Evolutionary conservation across 2,329 filamentous ascomycete species (phyloP).

Genomic region (Cladobotryum protrusum): DNA sequence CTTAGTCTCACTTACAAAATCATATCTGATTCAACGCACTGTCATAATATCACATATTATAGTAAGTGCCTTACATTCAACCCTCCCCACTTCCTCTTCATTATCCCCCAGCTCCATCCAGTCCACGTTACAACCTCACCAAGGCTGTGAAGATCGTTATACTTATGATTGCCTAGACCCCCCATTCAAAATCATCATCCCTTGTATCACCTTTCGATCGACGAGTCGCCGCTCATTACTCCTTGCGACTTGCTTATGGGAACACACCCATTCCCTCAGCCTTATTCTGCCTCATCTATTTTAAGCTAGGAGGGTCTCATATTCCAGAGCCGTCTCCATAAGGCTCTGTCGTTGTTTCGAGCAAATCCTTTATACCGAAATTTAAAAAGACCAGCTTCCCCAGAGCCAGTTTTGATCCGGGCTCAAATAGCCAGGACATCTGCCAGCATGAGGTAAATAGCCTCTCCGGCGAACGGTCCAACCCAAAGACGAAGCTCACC

Average conservation of each 20-base stretch:
- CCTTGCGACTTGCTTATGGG: slow-evolving; percentile 9
- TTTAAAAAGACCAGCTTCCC: neutral
- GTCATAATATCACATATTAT: neutral
- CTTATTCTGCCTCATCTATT: slow-evolving; percentile 8
- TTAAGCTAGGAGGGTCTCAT: neutral
- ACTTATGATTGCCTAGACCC: too few species aligned
- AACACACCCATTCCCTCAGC: slow-evolving; percentile 9
- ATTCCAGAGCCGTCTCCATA: too few species aligned
- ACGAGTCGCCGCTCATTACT: slow-evolving; percentile 7
- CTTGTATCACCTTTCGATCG: slow-evolving; percentile 2
- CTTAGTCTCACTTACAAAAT: slow-evolving; percentile 1
- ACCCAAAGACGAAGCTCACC: slow-evolving; percentile 1
- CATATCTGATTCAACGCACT: neutral
- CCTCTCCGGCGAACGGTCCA: neutral
- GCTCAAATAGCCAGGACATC: neutral
- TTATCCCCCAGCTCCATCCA: neutral
- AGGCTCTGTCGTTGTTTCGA: neutral
- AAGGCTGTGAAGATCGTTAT: too few species aligned
- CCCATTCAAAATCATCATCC: neutral
- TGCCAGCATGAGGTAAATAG: slow-evolving; percentile 9
- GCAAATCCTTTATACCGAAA: neutral
- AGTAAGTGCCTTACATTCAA: neutral
- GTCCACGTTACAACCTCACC: neutral
- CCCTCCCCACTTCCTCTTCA: neutral
- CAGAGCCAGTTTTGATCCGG: neutral